These are phyloP conservation scores for Gastrodia elata DNA, from an alignment of 106 monocot genomes.

Conservation along the genomic window DNA sequence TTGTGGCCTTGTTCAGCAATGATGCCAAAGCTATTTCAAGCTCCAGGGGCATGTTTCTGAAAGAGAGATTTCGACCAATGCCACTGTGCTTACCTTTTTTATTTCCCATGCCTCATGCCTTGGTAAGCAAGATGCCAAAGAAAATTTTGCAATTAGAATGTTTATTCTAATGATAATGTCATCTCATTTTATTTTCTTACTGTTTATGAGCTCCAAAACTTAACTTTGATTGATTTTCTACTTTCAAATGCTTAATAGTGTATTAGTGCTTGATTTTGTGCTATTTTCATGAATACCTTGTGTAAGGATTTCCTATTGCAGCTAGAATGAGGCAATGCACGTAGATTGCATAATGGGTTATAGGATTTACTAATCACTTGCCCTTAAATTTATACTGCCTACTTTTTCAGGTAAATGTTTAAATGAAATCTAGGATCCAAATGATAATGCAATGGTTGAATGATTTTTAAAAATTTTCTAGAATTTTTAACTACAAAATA, in stretches of 20 bases:
- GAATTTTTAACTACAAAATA: too few relatives aligned
- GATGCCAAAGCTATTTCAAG: constrained; percentile 34
- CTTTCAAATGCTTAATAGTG: too few relatives aligned
- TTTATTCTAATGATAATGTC: background rate
- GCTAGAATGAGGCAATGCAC: background rate
- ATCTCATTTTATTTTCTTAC: background rate
- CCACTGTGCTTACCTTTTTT: constrained; percentile 74
- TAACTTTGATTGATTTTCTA: too few relatives aligned
- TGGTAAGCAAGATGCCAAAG: constrained; percentile 37
- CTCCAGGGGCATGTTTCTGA: constrained; percentile 25
- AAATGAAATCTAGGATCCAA: too few relatives aligned
- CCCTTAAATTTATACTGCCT: too few relatives aligned
- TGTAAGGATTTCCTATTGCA: background rate
- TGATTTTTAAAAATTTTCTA: too few relatives aligned
- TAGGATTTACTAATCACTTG: background rate
- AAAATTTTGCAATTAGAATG: background rate
- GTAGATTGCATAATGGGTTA: background rate
- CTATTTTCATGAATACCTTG: background rate
- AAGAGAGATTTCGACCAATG: constrained; percentile 84
- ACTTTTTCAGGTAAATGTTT: too few relatives aligned
- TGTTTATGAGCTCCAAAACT: background rate
- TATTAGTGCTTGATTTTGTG: background rate
- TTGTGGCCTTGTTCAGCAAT: constrained; percentile 27
- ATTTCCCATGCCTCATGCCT: constrained; percentile 71
- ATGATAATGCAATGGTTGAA: too few relatives aligned